phyloP scores from a whole-genome alignment of 202 grass and related monocot species.

The Hordeum pubiflorum region DNA sequence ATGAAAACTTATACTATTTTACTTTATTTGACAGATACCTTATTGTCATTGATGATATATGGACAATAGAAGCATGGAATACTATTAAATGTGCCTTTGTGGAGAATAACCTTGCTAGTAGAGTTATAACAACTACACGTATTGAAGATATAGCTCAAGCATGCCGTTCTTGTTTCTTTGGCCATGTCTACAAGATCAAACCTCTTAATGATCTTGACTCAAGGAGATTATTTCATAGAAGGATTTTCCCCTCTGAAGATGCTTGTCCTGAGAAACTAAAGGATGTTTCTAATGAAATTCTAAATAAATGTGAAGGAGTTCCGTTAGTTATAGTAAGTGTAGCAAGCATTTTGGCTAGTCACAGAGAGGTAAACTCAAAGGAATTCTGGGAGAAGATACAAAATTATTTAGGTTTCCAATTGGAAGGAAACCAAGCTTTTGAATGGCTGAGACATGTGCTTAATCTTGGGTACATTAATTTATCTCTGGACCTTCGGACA shows the following conservation, averaged over 20 bases:
- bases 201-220: not conserved
- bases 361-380: not conserved
- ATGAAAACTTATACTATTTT: not conserved
- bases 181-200: not conserved
- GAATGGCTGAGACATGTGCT: not conserved
- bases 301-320: constrained; percentile 4
- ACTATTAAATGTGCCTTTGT: not conserved
- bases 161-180: not conserved
- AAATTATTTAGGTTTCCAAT: not conserved
- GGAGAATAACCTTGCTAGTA: not conserved
- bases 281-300: not conserved
- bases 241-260: not conserved
- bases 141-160: not conserved
- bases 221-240: constrained; percentile 3
- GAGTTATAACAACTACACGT: not conserved
- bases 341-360: not conserved
- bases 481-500: not conserved
- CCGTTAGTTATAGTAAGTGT: constrained; percentile 15
- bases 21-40: not conserved
- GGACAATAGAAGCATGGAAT: not conserved
- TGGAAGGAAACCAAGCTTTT: not conserved
- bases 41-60: not conserved
- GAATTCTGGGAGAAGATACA: constrained; percentile 5
- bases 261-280: not conserved
- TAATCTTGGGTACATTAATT: not conserved